Evolutionary conservation across 148 eudicot species (phyloP).

Genomic region (Suaeda aralocaspica): DNA sequence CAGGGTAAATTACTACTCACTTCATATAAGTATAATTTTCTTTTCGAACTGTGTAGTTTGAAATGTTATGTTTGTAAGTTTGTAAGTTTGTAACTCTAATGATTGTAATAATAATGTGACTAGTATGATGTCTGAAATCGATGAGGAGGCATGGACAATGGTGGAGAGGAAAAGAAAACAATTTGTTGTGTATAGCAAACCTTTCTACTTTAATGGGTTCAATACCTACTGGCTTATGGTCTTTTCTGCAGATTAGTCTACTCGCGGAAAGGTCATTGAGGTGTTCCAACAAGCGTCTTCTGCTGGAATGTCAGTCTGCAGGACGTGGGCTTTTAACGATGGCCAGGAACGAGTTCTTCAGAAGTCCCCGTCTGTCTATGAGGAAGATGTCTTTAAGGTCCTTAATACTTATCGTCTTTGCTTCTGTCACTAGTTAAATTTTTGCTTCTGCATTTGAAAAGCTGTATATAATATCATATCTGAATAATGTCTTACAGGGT

Average conservation of each 20-base stretch:
- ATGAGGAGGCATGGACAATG: conserved; percentile 63
- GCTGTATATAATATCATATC: background rate
- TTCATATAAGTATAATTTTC: too few species aligned
- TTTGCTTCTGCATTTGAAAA: background rate
- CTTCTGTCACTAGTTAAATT: background rate
- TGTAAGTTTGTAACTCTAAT: too few species aligned
- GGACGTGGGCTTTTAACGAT: conserved; percentile 96
- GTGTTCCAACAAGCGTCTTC: conserved; percentile 74
- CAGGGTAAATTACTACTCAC: conserved; percentile 12
- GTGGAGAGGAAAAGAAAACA: conserved; percentile 73
- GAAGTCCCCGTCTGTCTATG: conserved; percentile 73
- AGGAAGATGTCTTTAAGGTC: conserved; percentile 88
- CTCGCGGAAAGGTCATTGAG: conserved; percentile 70
- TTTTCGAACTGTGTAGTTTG: background rate
- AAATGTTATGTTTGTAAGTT: background rate
- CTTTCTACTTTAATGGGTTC: conserved; percentile 86
- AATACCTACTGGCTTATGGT: conserved; percentile 97
- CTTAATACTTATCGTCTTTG: background rate
- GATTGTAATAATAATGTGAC: too few species aligned
- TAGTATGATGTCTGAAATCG: conserved; percentile 20
- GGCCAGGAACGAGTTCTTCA: conserved; percentile 88
- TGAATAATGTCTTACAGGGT: conserved; percentile 44
- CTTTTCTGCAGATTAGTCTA: conserved; percentile 71
- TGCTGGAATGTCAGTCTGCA: conserved; percentile 71
- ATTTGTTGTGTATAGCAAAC: conserved; percentile 47